These are phyloP conservation scores for Omphalea diandra DNA, from an alignment of 441 rosid species.

Conservation along the genomic window DNA sequence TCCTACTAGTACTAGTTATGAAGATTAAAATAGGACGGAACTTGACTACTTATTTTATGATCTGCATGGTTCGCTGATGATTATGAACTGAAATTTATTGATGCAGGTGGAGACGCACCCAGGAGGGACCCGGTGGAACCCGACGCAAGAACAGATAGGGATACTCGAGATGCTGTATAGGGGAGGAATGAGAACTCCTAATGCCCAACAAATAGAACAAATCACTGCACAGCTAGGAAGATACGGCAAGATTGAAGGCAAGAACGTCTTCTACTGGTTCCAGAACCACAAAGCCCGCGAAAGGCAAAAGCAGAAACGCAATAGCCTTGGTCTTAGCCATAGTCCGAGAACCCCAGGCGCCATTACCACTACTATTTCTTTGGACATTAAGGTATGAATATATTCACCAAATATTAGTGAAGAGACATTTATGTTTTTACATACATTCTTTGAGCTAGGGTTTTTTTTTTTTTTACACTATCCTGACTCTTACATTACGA, in stretches of 20 bases:
- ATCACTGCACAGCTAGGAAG: slow-evolving; percentile 76
- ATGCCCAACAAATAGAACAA: slow-evolving; percentile 87
- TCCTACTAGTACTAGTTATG: too few relatives aligned
- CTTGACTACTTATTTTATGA: too few relatives aligned
- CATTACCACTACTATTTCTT: slow-evolving; percentile 30
- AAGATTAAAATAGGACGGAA: too few relatives aligned
- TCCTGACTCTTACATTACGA: too few relatives aligned
- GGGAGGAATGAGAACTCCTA: slow-evolving; percentile 92
- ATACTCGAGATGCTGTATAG: slow-evolving; percentile 86
- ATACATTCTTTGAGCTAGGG: too few relatives aligned
- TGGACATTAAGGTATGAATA: slow-evolving; percentile 52
- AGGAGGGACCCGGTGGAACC: slow-evolving; percentile 97
- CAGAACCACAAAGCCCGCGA: slow-evolving; percentile 99
- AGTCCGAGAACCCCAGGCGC: slow-evolving; percentile 39
- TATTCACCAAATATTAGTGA: too few relatives aligned
- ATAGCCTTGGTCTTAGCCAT: slow-evolving; percentile 44
- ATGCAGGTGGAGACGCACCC: slow-evolving; percentile 85
- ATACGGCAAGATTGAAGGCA: slow-evolving; percentile 96
- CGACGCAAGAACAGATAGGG: slow-evolving; percentile 95
- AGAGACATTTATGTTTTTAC: too few relatives aligned
- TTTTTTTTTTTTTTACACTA: too few relatives aligned
- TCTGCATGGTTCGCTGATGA: background rate
- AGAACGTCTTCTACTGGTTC: slow-evolving; percentile 97
- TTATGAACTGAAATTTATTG: background rate
- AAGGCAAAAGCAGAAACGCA: slow-evolving; percentile 87